These are phyloP conservation scores for Mycosphaerella sp. DNA, from an alignment of 2,329 filamentous ascomycete genomes.

Conservation along the genomic window DNA sequence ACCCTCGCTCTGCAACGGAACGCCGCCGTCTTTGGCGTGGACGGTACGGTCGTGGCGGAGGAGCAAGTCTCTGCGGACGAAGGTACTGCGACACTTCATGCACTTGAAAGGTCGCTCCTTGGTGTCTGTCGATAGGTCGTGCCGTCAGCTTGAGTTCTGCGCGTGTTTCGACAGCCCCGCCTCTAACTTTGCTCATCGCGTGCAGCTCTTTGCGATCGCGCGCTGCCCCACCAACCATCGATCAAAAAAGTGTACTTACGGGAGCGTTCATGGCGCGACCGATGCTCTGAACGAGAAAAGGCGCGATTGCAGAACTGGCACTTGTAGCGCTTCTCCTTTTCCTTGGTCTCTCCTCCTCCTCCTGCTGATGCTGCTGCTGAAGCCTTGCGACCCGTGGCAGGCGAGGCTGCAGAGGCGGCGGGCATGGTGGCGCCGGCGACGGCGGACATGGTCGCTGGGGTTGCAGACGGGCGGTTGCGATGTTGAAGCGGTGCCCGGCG, in stretches of 20 bases:
- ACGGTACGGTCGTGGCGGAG: constrained; percentile 97
- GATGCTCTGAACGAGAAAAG: constrained; percentile 94
- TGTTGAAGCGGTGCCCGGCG: constrained; percentile 14
- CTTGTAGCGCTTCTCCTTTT: constrained; percentile 90
- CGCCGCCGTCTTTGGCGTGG: constrained; percentile 94
- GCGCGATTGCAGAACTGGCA: constrained; percentile 63
- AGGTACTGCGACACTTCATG: constrained; percentile 95
- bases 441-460: constrained; percentile 54
- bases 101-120: constrained; percentile 99
- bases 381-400: constrained; percentile 42
- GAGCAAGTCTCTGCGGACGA: constrained; percentile 92
- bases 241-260: constrained; percentile 61
- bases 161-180: constrained; percentile 22
- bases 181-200: constrained; percentile 3
- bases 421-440: constrained; percentile 47
- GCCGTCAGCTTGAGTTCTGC: constrained; percentile 18
- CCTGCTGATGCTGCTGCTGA: constrained; percentile 9
- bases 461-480: constrained; percentile 8
- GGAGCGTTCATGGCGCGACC: constrained; percentile 92
- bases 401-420: constrained; percentile 56
- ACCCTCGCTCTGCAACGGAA: constrained; percentile 87
- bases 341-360: constrained; percentile 19
- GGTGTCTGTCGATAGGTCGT: constrained; percentile 59
- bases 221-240: constrained; percentile 16
- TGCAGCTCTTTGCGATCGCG: constrained; percentile 12